phyloP scores from a whole-genome alignment of 2,329 filamentous ascomycete genomes.

The Calonectria pseudoturangicola region DNA sequence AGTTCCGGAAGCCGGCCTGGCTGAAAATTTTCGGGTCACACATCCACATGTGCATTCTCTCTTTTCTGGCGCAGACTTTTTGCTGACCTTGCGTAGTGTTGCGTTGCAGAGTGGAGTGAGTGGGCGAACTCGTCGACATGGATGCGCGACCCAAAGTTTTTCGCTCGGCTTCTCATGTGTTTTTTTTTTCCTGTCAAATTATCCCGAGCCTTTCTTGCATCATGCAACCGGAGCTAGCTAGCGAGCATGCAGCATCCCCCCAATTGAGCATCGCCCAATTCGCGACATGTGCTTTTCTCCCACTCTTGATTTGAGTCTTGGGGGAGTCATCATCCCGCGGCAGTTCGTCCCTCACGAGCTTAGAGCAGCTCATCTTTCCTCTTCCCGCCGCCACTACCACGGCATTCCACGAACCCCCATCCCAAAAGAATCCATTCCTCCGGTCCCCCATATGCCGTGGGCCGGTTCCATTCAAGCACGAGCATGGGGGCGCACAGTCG shows the following conservation, averaged over 20 bases:
- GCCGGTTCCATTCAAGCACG: background rate
- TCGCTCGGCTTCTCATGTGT: background rate
- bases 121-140: background rate
- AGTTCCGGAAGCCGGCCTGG: background rate
- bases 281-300: background rate
- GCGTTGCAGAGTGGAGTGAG: slow-evolving; percentile 13
- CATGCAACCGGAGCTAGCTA: slow-evolving; percentile 1
- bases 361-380: slow-evolving; percentile 1
- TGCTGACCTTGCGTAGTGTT: slow-evolving; percentile 11
- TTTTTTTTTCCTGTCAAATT: background rate
- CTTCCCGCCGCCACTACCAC: background rate
- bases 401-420: slow-evolving; percentile 11
- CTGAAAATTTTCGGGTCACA: background rate
- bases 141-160: background rate
- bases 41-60: background rate
- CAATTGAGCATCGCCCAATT: slow-evolving; percentile 2
- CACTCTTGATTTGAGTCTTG: background rate
- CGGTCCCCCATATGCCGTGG: slow-evolving; percentile 5
- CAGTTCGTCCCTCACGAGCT: slow-evolving; percentile 26
- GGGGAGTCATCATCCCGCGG: background rate
- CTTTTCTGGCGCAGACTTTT: background rate
- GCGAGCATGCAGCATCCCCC: background rate
- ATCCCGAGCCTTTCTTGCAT: slow-evolving; percentile 29
- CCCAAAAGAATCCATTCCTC: slow-evolving; percentile 12
- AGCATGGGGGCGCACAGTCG: slow-evolving; percentile 13